These are phyloP conservation scores for Pyrus communis DNA, from an alignment of 306 rosid species.

Conservation along the genomic window DNA sequence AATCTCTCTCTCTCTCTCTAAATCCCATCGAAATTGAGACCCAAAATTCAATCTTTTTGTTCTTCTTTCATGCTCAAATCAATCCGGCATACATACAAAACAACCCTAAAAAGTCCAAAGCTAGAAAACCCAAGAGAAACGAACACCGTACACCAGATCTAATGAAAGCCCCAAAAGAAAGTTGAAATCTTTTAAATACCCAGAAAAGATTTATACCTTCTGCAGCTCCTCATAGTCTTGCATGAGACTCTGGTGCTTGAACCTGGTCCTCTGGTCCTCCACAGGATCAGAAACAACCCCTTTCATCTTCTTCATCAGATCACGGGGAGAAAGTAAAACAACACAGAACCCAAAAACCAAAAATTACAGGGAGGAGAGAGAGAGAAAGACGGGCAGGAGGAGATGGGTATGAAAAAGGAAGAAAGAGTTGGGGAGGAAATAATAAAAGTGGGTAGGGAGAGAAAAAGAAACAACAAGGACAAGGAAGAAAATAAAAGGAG, in stretches of 20 bases:
- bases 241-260: constrained; percentile 77
- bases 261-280: constrained; percentile 51
- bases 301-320: constrained; percentile 83
- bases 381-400: constrained; percentile 1
- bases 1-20: neutral
- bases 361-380: neutral
- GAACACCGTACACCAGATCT: constrained; percentile 42
- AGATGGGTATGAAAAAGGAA: constrained; percentile 18
- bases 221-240: constrained; percentile 73
- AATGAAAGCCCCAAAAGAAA: constrained; percentile 17
- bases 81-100: neutral
- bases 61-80: neutral
- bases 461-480: neutral
- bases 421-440: constrained; percentile 16
- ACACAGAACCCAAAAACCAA: constrained; percentile 23
- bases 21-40: constrained; percentile 1
- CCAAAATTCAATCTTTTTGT: neutral
- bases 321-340: constrained; percentile 7
- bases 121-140: constrained; percentile 6
- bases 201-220: constrained; percentile 39
- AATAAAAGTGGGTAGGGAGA: constrained; percentile 3
- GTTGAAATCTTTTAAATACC: neutral
- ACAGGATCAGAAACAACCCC: constrained; percentile 25
- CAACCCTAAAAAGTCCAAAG: constrained; percentile 12
- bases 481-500: constrained; percentile 4